Evolutionary conservation across 2,329 filamentous ascomycete genomes (phyloP), one percentile per base, ranked within the genome.

Genomic region (Chaetomiaceae sp.): DNA sequence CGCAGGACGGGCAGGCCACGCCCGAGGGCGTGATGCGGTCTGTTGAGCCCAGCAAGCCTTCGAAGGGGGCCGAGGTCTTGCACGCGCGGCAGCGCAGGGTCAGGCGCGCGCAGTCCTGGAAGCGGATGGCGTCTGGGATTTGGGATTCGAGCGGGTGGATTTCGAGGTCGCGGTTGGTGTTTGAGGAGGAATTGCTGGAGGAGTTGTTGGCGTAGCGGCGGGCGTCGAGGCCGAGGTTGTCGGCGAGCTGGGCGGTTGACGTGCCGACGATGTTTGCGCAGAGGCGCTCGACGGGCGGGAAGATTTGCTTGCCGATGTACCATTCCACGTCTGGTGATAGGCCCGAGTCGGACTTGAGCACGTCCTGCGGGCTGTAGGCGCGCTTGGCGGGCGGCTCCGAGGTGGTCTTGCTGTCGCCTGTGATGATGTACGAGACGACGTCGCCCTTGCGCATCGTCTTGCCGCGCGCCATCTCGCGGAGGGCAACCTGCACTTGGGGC

Each of bases 241-340:
- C 91, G 2, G 94, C 94, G 9, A 99, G 80, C 60, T 91, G 85
- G 1, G 89, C 83, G 7, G 92, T 88, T 59, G 96, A 95, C 1
- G 94, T 99, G 55, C 94, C 94, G 14, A 83, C 83, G 64, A 99
- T 96, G 56, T 95, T 96, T 57, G 92, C 94, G 68, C 94, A 99
- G 20, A 99, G 84, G 79, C 94, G 89, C 74, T 99, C 94, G 23
- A 99, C 94, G 0, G 94, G 94, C 11, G 94, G 94, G 72, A 99
- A 90, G 55, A 99, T 96, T 71, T 99, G 94, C 76, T 99, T 99
- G 75, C 90, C 87, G 36, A 99, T 83, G 70, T 99, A 99, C 82
- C 91, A 97, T 67, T 99, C 94, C n/a, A 96, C 82, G 66, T 99
- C 94, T 2, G 91, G 89, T 54, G 86, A 80, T 6, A 99, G 79